Percentiles rank a stretch among this genome's conserved stretches.
These are phyloP conservation scores for Fusarium equiseti DNA, from an alignment of 2,329 filamentous ascomycete genomes.

Conservation along the genomic window DNA sequence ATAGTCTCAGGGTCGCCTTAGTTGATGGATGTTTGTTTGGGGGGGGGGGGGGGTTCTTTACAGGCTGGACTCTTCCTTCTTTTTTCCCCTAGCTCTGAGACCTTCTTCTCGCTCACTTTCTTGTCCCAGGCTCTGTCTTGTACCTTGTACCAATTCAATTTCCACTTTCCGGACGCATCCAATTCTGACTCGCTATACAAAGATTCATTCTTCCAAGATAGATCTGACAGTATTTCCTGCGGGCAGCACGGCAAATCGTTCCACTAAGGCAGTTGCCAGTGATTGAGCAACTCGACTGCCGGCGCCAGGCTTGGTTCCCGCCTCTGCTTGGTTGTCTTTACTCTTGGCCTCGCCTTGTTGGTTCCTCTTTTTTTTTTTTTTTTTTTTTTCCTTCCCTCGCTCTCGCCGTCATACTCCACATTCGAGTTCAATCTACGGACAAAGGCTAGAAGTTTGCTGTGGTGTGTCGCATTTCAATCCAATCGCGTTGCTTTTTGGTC, in stretches of 20 bases:
- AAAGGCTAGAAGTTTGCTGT: constrained; percentile 1
- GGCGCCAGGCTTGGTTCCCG: constrained; percentile 40
- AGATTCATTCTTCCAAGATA: constrained; percentile 31
- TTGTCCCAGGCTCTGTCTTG: constrained; percentile 8
- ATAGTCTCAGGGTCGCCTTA: neutral
- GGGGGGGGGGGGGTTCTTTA: constrained; percentile 3
- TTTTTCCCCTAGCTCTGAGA: constrained; percentile 31
- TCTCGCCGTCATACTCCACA: constrained; percentile 12
- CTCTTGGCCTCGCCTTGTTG: constrained; percentile 28
- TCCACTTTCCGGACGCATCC: constrained; percentile 29
- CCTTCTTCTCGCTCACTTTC: constrained; percentile 19
- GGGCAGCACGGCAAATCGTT: constrained; percentile 30
- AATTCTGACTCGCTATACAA: constrained; percentile 38
- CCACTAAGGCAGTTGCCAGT: constrained; percentile 28
- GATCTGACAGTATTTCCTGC: constrained; percentile 8
- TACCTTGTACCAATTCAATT: constrained; percentile 37
- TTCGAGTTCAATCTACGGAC: constrained; percentile 4
- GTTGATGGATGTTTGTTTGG: neutral
- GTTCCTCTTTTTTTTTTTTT: constrained; percentile 1
- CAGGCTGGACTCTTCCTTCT: constrained; percentile 25
- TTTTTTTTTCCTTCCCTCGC: neutral
- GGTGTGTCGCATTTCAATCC: constrained; percentile 15
- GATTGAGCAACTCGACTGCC: constrained; percentile 33
- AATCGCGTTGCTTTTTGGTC: constrained; percentile 5
- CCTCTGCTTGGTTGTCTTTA: constrained; percentile 16